phyloP scores from a whole-genome alignment of 2,329 filamentous ascomycete genomes.

The Neopestalotiopsis clavispora region DNA sequence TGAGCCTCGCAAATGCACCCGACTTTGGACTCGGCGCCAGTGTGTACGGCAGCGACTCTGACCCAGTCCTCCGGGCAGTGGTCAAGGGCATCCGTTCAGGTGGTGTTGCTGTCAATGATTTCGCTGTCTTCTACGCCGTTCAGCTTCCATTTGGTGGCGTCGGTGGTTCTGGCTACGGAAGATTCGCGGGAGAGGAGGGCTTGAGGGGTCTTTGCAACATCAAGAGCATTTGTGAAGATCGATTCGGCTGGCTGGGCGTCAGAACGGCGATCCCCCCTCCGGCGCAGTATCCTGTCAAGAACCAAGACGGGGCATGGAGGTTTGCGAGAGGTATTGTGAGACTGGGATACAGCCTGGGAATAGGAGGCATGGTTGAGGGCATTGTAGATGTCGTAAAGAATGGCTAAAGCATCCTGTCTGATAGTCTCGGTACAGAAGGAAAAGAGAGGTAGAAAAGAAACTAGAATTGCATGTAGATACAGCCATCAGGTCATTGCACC shows the following conservation, averaged over 20 bases:
- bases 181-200: constrained; percentile 91
- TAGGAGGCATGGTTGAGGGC: constrained; percentile 44
- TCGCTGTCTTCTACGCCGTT: constrained; percentile 90
- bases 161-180: constrained; percentile 87
- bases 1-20: constrained; percentile 82
- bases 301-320: constrained; percentile 67
- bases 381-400: constrained; percentile 34
- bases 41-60: constrained; percentile 76
- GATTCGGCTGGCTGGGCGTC: constrained; percentile 63
- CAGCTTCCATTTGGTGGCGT: constrained; percentile 93
- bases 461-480: not conserved
- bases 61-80: constrained; percentile 65
- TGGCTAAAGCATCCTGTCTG: not conserved
- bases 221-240: constrained; percentile 85
- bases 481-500: no score
- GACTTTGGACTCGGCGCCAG: constrained; percentile 86
- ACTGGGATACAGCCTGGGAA: constrained; percentile 59
- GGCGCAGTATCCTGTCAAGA: constrained; percentile 79
- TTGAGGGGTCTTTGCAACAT: constrained; percentile 82
- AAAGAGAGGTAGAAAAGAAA: not conserved
- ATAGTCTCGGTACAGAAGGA: not conserved
- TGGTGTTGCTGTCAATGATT: constrained; percentile 96
- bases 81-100: constrained; percentile 76
- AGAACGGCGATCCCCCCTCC: constrained; percentile 80
- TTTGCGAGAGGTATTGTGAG: constrained; percentile 67